Evolutionary conservation across 1,139 yeast genomes (phyloP), one percentile per base, ranked within the genome.

Genomic region (Scheffersomyces parashehatae): DNA sequence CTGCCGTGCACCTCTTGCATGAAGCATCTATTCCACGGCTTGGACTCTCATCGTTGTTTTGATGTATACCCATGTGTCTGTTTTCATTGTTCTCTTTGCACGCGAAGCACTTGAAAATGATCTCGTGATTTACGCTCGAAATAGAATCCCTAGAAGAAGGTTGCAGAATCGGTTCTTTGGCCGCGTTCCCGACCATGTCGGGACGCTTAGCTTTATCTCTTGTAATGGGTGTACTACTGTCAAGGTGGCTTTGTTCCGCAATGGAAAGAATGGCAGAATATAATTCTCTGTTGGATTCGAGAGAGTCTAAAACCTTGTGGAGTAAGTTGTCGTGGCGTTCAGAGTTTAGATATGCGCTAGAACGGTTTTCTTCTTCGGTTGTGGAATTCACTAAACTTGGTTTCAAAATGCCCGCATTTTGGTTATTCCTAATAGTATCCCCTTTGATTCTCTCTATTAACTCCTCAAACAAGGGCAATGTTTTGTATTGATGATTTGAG

Each of bases 381-480:
- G 35, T 11, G 12, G 31, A 29, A 2, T n/a, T 12, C 13, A n/a
- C n/a, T 10, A 10, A 14, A 14, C 24, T 9, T 8, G 20, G 11
- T 20, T 14, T 14, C 20, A 15, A 31, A 14, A 15, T 14, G 24
- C 35, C 35, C 11, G 35, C 15, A 20, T 20, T 20, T 31, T 20
- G 15, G 8, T 14, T 20, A 11, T 15, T 31, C 2, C 20, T 28
- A n/a, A 24, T 26, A 29, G 24, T 13, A 14, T 40, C 42, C 3
- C 37, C 36, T 29, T 43, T 44, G 44, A 46, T 40, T 10, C 40
- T 40, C 10, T 39, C 37, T 16, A 48, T 44, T 5, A 48, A 34
- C 28, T 48, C 48, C 29, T 48, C 45, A 36, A 48, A 46, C 6
- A 39, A 32, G 8, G 49, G 47, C 8, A 48, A 39, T 30, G 44